Percentiles rank a stretch among this genome's conserved stretches.
These are phyloP conservation scores for Zopfia rhizophila DNA, from an alignment of 2,329 filamentous ascomycete genomes.

Conservation along the genomic window DNA sequence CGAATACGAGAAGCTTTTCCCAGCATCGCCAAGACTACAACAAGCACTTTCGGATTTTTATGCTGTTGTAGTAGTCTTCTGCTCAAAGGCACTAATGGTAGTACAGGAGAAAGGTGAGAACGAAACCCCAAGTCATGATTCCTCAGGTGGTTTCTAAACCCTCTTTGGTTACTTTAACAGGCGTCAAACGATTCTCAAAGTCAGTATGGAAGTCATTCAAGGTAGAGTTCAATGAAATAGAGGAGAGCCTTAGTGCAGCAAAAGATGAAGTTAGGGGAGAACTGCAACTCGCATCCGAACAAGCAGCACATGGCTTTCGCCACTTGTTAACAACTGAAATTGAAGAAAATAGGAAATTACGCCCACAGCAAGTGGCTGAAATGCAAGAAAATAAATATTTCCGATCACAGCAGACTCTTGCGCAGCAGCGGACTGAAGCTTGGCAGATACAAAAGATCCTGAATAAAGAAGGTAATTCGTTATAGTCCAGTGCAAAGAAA, in stretches of 20 bases:
- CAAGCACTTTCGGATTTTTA: constrained; percentile 35
- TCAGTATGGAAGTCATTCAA: constrained; percentile 13
- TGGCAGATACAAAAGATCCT: constrained; percentile 16
- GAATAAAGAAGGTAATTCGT: constrained; percentile 13
- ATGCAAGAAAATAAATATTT: constrained; percentile 17
- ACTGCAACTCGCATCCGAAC: constrained; percentile 18
- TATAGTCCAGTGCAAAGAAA: constrained; percentile 4
- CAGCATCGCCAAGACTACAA: constrained; percentile 43
- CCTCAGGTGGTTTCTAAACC: background rate
- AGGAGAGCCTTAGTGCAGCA: constrained; percentile 16
- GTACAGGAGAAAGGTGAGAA: constrained; percentile 20
- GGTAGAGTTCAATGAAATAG: constrained; percentile 17
- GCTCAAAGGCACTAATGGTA: constrained; percentile 13
- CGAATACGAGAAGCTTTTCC: constrained; percentile 50
- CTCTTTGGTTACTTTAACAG: constrained; percentile 2
- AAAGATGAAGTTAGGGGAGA: constrained; percentile 18
- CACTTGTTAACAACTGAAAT: constrained; percentile 8
- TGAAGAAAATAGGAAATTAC: constrained; percentile 7
- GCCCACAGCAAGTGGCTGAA: constrained; percentile 13
- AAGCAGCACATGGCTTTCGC: constrained; percentile 11
- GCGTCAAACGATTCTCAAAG: constrained; percentile 9
- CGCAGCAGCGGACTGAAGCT: constrained; percentile 2
- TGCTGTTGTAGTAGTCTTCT: constrained; percentile 18
- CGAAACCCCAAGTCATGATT: background rate
- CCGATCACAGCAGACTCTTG: constrained; percentile 16